Percentiles rank a stretch among this genome's conserved stretches.
Conservation (phyloP, 1,284 basidiomycete species). For the Tilletia horrida region DNA sequence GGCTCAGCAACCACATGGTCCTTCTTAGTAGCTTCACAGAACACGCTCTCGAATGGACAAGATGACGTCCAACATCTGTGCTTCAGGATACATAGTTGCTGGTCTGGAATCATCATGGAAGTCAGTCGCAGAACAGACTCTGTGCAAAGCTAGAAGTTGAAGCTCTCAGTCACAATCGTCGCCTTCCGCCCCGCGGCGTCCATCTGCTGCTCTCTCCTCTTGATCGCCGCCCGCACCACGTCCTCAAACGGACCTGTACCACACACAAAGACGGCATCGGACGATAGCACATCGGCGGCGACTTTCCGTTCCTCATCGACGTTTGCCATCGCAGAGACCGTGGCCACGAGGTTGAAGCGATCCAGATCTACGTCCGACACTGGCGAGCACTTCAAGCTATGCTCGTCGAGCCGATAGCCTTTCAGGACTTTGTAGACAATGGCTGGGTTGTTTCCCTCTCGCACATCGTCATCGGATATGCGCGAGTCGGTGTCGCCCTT, state of each 20-base stretch:
- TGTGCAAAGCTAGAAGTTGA: slow-evolving; percentile 12
- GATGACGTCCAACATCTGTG: no score
- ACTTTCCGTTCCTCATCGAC: no score
- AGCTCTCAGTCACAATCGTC: slow-evolving; percentile 5
- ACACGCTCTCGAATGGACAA: no score
- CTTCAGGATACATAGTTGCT: no score
- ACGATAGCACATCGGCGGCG: background rate
- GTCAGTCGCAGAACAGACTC: no score
- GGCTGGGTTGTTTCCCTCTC: background rate
- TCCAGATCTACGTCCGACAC: background rate
- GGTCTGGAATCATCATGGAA: no score
- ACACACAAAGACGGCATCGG: slow-evolving; percentile 8
- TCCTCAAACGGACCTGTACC: background rate
- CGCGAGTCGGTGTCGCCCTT: background rate
- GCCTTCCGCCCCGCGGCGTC: background rate
- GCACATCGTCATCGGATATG: background rate
- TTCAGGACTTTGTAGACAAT: background rate
- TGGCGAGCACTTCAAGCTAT: background rate
- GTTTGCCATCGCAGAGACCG: no score
- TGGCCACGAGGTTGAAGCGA: background rate
- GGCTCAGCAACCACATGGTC: no score
- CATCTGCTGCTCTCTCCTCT: background rate
- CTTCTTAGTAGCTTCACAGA: no score
- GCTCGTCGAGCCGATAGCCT: background rate
- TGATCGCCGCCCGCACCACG: background rate